phyloP scores from a whole-genome alignment of 345 rosid genomes.

The Abelmoschus esculentus region DNA sequence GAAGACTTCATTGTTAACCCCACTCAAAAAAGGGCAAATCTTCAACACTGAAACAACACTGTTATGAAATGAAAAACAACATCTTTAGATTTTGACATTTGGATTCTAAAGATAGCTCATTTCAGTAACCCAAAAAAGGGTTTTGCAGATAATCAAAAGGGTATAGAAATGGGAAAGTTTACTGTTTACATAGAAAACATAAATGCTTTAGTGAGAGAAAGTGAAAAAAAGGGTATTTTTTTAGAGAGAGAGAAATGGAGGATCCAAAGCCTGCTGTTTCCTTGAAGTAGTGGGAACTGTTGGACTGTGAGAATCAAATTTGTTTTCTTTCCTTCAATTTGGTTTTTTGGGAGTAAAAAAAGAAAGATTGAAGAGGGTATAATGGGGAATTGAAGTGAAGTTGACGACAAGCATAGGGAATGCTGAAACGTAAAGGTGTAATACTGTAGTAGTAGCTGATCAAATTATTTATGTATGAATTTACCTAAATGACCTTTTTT shows the following conservation, averaged over 20 bases:
- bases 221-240: neutral
- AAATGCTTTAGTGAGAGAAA: neutral
- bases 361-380: neutral
- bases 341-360: too few relatives aligned
- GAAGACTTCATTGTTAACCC: slow-evolving; percentile 59
- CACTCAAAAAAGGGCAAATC: neutral
- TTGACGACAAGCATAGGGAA: neutral
- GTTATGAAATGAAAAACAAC: too few relatives aligned
- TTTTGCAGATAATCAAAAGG: too few relatives aligned
- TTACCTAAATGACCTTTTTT: neutral
- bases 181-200: too few relatives aligned
- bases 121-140: too few relatives aligned
- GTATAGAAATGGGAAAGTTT: too few relatives aligned
- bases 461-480: neutral
- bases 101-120: too few relatives aligned
- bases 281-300: neutral
- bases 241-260: neutral
- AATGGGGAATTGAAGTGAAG: neutral
- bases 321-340: neutral
- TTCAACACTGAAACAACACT: too few relatives aligned
- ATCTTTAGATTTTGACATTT: too few relatives aligned
- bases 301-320: neutral
- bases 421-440: slow-evolving; percentile 1
- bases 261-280: slow-evolving; percentile 5
- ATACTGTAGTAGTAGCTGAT: neutral